Evolutionary conservation across 2,329 filamentous ascomycete genomes (phyloP).

Genomic region (Apiospora pterosperma): DNA sequence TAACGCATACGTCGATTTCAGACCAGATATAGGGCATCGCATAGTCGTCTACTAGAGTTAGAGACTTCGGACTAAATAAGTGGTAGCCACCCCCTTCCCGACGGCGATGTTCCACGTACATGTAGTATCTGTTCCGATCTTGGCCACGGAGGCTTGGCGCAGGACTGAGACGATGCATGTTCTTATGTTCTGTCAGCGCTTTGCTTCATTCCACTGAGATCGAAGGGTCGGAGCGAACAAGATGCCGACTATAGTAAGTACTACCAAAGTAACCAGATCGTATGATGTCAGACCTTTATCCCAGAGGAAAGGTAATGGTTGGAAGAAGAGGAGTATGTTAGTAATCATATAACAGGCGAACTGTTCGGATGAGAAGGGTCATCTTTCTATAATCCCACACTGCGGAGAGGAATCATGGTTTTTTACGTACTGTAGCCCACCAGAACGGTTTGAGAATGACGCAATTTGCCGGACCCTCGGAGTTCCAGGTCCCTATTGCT

Average conservation of each 20-base stretch:
- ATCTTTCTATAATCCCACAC: neutral
- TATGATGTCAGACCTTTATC: neutral
- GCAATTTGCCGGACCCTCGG: constrained; percentile 19
- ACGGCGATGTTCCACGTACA: constrained; percentile 10
- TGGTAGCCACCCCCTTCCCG: neutral
- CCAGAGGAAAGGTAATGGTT: neutral
- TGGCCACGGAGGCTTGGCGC: neutral
- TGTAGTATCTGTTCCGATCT: constrained; percentile 8
- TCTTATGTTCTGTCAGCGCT: neutral
- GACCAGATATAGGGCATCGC: constrained; percentile 27
- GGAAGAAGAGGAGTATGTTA: constrained; percentile 9
- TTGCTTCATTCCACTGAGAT: too few relatives aligned
- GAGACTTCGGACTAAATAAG: neutral
- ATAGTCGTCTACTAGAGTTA: constrained; percentile 19
- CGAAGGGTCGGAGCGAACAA: neutral
- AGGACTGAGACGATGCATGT: neutral
- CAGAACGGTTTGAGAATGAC: constrained; percentile 26
- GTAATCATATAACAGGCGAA: constrained; percentile 19
- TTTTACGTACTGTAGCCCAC: constrained; percentile 27
- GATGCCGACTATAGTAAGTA: neutral
- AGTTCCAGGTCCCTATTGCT: constrained; percentile 22
- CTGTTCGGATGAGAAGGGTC: too few relatives aligned
- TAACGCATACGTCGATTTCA: constrained; percentile 25
- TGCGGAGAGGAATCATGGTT: neutral
- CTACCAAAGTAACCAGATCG: neutral